Evolutionary conservation across 2,329 filamentous ascomycete genomes (phyloP).

Genomic region (Neurospora sp.): DNA sequence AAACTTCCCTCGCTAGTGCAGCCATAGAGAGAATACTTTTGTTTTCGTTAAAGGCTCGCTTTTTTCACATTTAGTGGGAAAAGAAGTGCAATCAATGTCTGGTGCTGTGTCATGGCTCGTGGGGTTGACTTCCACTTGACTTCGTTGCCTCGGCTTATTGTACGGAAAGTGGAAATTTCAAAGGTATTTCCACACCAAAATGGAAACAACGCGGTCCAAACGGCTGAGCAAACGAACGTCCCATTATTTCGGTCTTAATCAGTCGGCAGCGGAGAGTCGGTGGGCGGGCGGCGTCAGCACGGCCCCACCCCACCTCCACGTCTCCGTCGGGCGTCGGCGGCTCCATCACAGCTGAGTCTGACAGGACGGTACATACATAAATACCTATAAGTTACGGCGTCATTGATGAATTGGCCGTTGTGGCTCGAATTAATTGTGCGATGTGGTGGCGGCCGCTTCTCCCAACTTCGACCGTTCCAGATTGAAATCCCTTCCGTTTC

Average conservation of each 20-base stretch:
- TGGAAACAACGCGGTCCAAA: neutral
- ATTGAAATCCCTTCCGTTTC: neutral
- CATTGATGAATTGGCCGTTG: neutral
- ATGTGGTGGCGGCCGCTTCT: neutral
- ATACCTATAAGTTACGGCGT: neutral
- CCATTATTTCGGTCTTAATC: neutral
- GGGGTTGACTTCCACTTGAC: too few relatives aligned
- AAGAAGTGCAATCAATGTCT: too few relatives aligned
- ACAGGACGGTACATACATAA: neutral
- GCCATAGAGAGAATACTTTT: too few relatives aligned
- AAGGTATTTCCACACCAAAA: neutral
- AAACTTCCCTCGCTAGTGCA: too few relatives aligned
- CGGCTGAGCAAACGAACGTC: neutral
- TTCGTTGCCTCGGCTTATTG: neutral
- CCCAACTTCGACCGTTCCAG: neutral
- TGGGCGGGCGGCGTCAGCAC: neutral
- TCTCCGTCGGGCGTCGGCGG: neutral
- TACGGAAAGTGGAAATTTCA: neutral
- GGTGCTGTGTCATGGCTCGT: too few relatives aligned
- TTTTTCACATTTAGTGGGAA: too few relatives aligned
- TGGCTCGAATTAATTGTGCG: neutral
- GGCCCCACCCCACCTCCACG: neutral
- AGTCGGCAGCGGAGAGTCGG: neutral
- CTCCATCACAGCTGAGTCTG: too few relatives aligned
- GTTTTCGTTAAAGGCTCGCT: too few relatives aligned